Base-by-base conservation (phyloP, 257 asterid species). In the Nicotiana tabacum region DNA sequence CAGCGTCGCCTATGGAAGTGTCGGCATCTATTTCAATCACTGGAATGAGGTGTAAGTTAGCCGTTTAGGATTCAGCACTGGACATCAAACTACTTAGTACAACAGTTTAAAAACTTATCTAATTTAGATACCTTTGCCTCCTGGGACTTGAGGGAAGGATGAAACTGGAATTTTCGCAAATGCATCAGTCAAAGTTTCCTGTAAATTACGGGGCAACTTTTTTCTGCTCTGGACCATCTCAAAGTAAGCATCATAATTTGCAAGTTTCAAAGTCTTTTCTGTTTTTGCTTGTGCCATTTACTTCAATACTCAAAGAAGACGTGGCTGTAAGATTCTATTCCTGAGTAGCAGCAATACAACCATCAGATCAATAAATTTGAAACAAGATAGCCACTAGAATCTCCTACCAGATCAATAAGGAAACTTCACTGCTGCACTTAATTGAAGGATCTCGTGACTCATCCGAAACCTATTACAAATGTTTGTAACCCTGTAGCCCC, bases 1-100 rank as follows among this genome's bases (percentile, higher is more conserved):
- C 93, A 0, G 97, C 97, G n/a, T 93, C 94, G 9, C 92, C 88
- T 7, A 95, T 83, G 1, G 92, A 53, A 33, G 90, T 88, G 85
- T 93, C 95, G 0, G 98, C 94, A 51, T 79, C 88, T 69, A 96
- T 89, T 87, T 96, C 97, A 43, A 92, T 92, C 43, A 95, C 97
- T 95, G 87, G 82, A 74, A 74, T 48, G 80, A 48, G 43, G 27
- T 27, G 29, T 7, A 27, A 1, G 15, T 13, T 43, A 27, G 9
- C 62, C 16, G 3, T 15, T 74, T 48, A 48, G 62, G 62, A 74
- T 15, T 24, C 80, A 74, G 51, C 39, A 74, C 29, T 27, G 24
- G 62, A 74, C 29, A 48, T 48, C 39, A 48, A 74, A 13, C 48
- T 39, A 39, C 48, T 39, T 39, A 48, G 48, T n/a, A 72, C 48